Evolutionary conservation across 768 basidiomycete genomes (phyloP).

Genomic region (Naganishia randhawae): DNA sequence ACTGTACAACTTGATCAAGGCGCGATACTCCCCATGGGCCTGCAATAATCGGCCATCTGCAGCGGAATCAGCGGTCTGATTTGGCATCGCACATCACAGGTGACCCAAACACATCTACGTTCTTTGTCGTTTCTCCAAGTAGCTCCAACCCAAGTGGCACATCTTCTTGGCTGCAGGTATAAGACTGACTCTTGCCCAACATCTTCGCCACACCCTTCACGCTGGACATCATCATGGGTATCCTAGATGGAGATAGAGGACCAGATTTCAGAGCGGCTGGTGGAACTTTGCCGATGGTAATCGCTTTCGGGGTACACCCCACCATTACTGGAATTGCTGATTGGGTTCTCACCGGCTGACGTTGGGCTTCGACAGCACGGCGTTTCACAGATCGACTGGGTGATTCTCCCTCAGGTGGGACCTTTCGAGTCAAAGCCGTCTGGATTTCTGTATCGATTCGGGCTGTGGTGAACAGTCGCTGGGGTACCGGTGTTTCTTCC

Average conservation of each 20-base stretch:
- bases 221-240: constrained; percentile 20
- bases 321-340: not conserved
- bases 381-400: constrained; percentile 4
- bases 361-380: not conserved
- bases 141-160: not conserved
- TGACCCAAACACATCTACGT: constrained; percentile 7
- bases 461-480: constrained; percentile 6
- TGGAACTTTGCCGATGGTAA: not conserved
- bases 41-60: not conserved
- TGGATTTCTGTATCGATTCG: not conserved
- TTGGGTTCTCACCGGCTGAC: not conserved
- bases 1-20: too few species aligned
- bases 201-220: not conserved
- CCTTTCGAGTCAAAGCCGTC: not conserved
- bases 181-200: constrained; percentile 3
- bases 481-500: not conserved
- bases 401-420: not conserved
- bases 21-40: too few species aligned
- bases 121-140: not conserved
- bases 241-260: not conserved
- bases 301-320: not conserved
- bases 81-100: not conserved
- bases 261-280: not conserved
- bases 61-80: not conserved
- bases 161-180: not conserved